Conservation (phyloP, 2,329 filamentous ascomycete genomes). For the Xenoacremonium recifei region DNA sequence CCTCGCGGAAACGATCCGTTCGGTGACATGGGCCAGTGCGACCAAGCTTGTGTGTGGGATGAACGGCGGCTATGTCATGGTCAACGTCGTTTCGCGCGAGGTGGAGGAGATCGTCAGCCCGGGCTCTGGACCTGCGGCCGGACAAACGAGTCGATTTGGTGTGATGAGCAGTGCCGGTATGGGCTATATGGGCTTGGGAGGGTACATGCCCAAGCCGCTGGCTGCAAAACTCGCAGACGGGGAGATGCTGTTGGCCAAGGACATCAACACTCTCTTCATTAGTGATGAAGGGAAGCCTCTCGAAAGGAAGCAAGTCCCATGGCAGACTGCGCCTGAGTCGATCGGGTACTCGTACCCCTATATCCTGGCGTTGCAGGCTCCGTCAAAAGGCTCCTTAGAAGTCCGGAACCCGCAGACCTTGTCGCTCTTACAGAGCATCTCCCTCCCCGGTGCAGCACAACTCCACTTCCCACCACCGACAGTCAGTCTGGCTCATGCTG, state of each 20-base stretch:
- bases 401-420: conserved; percentile 91
- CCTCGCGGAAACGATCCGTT: conserved; percentile 80
- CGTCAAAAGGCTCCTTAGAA: conserved; percentile 81
- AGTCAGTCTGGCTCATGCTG: conserved; percentile 90
- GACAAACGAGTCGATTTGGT: conserved; percentile 73
- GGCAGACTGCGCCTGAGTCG: conserved; percentile 82
- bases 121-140: conserved; percentile 63
- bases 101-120: conserved; percentile 78
- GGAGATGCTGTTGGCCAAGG: conserved; percentile 91
- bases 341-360: conserved; percentile 98
- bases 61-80: conserved; percentile 86
- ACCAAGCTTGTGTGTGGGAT: conserved; percentile 86
- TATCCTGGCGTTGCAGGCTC: conserved; percentile 79
- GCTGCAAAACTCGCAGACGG: conserved; percentile 79
- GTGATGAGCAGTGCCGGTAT: conserved; percentile 82
- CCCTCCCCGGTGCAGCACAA: conserved; percentile 76
- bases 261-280: conserved; percentile 93
- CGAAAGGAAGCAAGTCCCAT: conserved; percentile 86
- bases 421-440: conserved; percentile 82
- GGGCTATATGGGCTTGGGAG: conserved; percentile 94
- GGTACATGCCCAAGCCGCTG: conserved; percentile 87
- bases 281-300: conserved; percentile 78
- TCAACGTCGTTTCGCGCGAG: conserved; percentile 74
- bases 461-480: conserved; percentile 92
- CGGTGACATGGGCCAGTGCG: conserved; percentile 86